Evolutionary conservation across 192 early-diverging fungal species (phyloP).

Genomic region (Backusella tarrabulga): DNA sequence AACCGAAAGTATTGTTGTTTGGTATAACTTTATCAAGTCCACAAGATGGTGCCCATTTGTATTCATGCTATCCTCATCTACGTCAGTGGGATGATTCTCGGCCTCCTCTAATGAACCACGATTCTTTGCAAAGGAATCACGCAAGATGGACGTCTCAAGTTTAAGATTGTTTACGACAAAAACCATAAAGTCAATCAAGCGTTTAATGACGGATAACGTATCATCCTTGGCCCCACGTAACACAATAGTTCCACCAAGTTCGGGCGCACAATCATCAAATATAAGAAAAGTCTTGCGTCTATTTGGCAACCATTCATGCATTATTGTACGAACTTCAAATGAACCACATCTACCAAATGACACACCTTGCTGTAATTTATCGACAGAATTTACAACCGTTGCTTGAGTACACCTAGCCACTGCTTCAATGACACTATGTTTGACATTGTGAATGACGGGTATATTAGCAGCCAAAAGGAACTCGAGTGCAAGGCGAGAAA

Average conservation of each 20-base stretch:
- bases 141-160: slow-evolving; percentile 79
- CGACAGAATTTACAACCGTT: slow-evolving; percentile 78
- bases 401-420: slow-evolving; percentile 87
- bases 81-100: neutral
- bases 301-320: slow-evolving; percentile 78
- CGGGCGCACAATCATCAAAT: slow-evolving; percentile 81
- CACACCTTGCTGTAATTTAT: slow-evolving; percentile 69
- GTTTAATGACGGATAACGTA: slow-evolving; percentile 73
- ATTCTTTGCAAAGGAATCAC: slow-evolving; percentile 66
- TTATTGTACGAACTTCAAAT: slow-evolving; percentile 79
- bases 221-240: slow-evolving; percentile 79
- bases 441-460: slow-evolving; percentile 84
- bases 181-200: slow-evolving; percentile 78
- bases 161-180: slow-evolving; percentile 87
- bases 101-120: slow-evolving; percentile 11
- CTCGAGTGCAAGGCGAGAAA: slow-evolving; percentile 85
- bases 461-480: slow-evolving; percentile 76
- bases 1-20: slow-evolving; percentile 78
- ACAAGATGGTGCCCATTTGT: slow-evolving; percentile 17
- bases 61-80: slow-evolving; percentile 31
- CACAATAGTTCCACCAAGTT: slow-evolving; percentile 84
- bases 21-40: slow-evolving; percentile 54
- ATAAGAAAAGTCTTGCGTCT: slow-evolving; percentile 84
- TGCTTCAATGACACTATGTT: slow-evolving; percentile 79
- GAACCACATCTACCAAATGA: slow-evolving; percentile 74